Conservation (phyloP, 176 grass and related monocot genomes). For the Eleusine coracana region DNA sequence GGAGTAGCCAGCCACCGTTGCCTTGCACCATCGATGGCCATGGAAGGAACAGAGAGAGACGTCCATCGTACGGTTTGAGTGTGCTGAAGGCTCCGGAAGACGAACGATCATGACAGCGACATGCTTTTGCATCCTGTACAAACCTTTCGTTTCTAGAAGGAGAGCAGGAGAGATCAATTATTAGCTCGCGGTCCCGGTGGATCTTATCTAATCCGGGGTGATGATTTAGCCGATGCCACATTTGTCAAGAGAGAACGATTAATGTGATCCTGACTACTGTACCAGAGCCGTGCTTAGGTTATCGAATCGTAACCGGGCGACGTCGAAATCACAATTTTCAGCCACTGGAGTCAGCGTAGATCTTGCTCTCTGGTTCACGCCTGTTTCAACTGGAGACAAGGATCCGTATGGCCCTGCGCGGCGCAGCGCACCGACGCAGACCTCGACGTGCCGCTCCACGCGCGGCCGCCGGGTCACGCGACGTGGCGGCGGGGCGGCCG, state of each 20-base stretch:
- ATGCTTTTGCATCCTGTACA: too few relatives aligned
- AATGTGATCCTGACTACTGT: not conserved
- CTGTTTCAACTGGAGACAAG: not conserved
- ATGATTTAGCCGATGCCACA: not conserved
- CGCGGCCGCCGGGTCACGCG: not conserved
- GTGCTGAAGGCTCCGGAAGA: too few relatives aligned
- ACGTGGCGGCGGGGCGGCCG: not conserved
- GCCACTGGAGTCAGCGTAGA: not conserved
- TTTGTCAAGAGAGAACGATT: not conserved
- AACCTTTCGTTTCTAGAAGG: too few relatives aligned
- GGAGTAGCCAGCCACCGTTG: too few relatives aligned
- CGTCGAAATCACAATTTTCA: not conserved
- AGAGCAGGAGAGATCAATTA: not conserved
- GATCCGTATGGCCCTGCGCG: not conserved
- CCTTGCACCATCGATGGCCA: too few relatives aligned
- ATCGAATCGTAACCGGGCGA: not conserved
- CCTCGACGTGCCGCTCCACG: not conserved
- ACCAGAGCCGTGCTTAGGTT: not conserved
- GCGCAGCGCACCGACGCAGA: not conserved
- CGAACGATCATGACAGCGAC: too few relatives aligned
- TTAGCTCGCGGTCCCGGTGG: not conserved
- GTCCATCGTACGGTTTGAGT: too few relatives aligned
- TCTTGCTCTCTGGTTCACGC: not conserved
- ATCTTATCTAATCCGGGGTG: not conserved
- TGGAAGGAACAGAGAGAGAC: too few relatives aligned